Evolutionary conservation across 2,329 filamentous ascomycete genomes (phyloP).

Genomic region (Talaromyces sp.): DNA sequence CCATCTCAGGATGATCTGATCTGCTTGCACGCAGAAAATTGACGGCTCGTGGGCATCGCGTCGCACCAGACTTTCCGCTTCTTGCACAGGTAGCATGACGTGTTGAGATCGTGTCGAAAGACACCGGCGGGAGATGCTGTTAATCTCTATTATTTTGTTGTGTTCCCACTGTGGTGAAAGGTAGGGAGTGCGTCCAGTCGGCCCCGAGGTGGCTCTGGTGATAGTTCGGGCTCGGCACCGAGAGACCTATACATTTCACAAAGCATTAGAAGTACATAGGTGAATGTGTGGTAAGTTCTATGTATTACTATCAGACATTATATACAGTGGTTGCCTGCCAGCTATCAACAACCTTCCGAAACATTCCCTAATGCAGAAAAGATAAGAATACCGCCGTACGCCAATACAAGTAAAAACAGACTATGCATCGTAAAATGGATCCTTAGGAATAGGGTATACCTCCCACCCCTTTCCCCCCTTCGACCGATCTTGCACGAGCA

Average conservation of each 20-base stretch:
- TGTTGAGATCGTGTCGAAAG: not conserved
- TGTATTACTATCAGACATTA: too few relatives aligned
- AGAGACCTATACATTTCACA: too few relatives aligned
- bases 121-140: not conserved
- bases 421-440: not conserved
- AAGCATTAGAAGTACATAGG: too few relatives aligned
- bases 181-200: too few relatives aligned
- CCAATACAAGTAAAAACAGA: not conserved
- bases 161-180: too few relatives aligned
- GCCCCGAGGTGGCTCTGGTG: too few relatives aligned
- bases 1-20: not conserved
- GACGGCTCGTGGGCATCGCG: not conserved
- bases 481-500: not conserved
- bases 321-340: too few relatives aligned
- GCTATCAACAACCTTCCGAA: too few relatives aligned
- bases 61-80: conserved; percentile 2
- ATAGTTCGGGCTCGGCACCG: too few relatives aligned
- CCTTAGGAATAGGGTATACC: not conserved
- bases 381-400: too few relatives aligned
- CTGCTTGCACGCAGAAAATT: not conserved
- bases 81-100: conserved; percentile 1
- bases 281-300: too few relatives aligned
- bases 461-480: not conserved
- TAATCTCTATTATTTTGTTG: not conserved
- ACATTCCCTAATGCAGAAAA: too few relatives aligned